Conservation (phyloP, 2,329 filamentous ascomycete genomes). For the Epichloe sp. region DNA sequence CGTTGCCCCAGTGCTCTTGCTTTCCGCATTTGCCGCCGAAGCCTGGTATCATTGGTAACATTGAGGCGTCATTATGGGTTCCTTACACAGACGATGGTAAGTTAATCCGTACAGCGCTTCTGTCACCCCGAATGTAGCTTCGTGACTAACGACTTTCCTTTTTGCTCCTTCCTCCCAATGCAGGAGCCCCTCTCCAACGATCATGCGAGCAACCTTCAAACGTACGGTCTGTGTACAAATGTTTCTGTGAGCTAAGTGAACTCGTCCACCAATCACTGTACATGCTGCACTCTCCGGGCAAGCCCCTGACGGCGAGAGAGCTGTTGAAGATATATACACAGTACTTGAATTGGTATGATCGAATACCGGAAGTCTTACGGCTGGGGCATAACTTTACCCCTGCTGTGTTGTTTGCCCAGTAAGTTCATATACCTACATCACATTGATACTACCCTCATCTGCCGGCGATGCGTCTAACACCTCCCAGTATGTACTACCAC, state of each 20-base stretch:
- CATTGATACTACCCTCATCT: not conserved
- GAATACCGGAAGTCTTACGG: constrained; percentile 49
- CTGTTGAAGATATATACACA: constrained; percentile 52
- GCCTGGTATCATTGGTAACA: constrained; percentile 44
- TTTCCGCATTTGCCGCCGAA: constrained; percentile 45
- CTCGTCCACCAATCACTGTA: constrained; percentile 60
- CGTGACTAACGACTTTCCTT: not conserved
- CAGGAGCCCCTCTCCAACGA: constrained; percentile 39
- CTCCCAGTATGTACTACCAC: constrained; percentile 53
- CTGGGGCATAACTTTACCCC: constrained; percentile 59
- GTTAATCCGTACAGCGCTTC: constrained; percentile 5
- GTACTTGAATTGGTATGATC: constrained; percentile 60
- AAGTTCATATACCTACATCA: constrained; percentile 20
- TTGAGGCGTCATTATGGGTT: constrained; percentile 47
- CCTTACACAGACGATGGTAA: constrained; percentile 45
- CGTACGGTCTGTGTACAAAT: constrained; percentile 53
- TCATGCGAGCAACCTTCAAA: constrained; percentile 52
- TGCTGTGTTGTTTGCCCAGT: constrained; percentile 63
- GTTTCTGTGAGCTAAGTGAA: constrained; percentile 60
- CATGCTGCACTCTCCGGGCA: constrained; percentile 57
- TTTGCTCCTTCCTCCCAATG: not conserved
- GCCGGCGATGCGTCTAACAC: not conserved
- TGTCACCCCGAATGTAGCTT: not conserved
- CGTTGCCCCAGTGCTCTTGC: constrained; percentile 45
- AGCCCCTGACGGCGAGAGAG: constrained; percentile 48